Conservation (phyloP, 768 basidiomycete genomes). For the Psilocybe azurescens region DNA sequence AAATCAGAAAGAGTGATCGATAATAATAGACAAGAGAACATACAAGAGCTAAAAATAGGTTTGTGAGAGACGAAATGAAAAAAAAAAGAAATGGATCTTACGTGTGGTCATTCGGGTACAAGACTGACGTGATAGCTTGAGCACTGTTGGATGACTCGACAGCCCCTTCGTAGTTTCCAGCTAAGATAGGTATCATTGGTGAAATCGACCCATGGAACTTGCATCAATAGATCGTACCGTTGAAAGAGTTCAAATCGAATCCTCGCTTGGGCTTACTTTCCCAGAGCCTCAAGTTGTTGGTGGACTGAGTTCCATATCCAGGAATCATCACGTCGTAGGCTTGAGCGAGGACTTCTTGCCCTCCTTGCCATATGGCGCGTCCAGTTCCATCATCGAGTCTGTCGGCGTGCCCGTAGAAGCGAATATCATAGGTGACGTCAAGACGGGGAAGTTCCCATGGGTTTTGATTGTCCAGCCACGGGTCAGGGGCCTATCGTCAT, state of each 20-base stretch:
- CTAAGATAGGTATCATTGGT: constrained; percentile 38
- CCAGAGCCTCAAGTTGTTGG: constrained; percentile 89
- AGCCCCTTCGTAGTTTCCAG: constrained; percentile 91
- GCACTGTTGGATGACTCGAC: constrained; percentile 91
- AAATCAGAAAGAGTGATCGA: not conserved
- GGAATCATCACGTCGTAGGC: constrained; percentile 97
- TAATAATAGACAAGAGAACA: constrained; percentile 19
- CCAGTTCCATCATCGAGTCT: constrained; percentile 61
- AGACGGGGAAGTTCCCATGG: constrained; percentile 89
- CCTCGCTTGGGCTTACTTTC: constrained; percentile 87
- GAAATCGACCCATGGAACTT: not conserved
- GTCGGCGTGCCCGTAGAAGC: constrained; percentile 89
- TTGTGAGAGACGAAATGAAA: constrained; percentile 4
- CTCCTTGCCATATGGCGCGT: constrained; percentile 81
- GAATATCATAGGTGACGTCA: constrained; percentile 84
- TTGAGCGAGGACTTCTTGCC: constrained; percentile 91
- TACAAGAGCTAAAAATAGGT: constrained; percentile 44
- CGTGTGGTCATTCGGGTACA: constrained; percentile 96
- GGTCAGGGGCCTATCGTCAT: constrained; percentile 73
- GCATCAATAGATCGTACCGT: constrained; percentile 54
- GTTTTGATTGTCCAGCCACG: constrained; percentile 88
- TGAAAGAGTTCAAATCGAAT: constrained; percentile 95
- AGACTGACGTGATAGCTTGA: constrained; percentile 90
- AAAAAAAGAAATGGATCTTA: constrained; percentile 34
- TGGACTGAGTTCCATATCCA: constrained; percentile 81